phyloP scores from a whole-genome alignment of 768 basidiomycete genomes.

The Lactarius vividus region DNA sequence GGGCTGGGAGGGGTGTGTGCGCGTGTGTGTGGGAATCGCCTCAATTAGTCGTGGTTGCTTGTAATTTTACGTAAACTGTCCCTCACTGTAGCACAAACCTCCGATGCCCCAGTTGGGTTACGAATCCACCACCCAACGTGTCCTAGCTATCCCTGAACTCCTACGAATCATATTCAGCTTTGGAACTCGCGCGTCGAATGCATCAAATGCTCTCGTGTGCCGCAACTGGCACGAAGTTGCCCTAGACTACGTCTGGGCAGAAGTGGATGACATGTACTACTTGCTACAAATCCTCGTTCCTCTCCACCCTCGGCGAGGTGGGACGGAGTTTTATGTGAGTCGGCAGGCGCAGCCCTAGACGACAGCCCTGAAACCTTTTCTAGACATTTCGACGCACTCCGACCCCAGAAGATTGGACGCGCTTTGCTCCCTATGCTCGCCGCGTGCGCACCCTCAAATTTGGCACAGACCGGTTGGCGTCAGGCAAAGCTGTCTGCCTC shows the following conservation, averaged over 20 bases:
- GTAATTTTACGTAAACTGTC: background rate
- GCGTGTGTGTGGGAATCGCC: background rate
- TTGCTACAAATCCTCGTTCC: constrained; percentile 20
- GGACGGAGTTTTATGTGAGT: constrained; percentile 5
- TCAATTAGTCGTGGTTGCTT: background rate
- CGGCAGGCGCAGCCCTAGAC: background rate
- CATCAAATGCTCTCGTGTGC: constrained; percentile 23
- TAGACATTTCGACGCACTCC: constrained; percentile 20
- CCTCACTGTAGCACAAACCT: background rate
- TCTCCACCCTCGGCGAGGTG: background rate
- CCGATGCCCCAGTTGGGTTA: constrained; percentile 2
- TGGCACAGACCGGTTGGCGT: background rate
- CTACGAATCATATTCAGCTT: constrained; percentile 22
- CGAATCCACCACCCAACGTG: constrained; percentile 27
- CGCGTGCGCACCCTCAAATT: constrained; percentile 25
- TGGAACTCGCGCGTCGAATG: constrained; percentile 20
- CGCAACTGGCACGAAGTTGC: constrained; percentile 22
- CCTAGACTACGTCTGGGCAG: constrained; percentile 24
- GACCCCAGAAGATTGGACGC: constrained; percentile 25
- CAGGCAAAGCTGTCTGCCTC: constrained; percentile 1
- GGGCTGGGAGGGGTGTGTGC: background rate
- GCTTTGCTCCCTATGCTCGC: constrained; percentile 26
- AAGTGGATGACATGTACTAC: constrained; percentile 23
- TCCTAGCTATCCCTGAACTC: constrained; percentile 26
- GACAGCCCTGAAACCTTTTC: background rate